Evolutionary conservation across 441 rosid genomes (phyloP), one percentile per base, ranked within the genome.

Genomic region (Gossypium trilobum): DNA sequence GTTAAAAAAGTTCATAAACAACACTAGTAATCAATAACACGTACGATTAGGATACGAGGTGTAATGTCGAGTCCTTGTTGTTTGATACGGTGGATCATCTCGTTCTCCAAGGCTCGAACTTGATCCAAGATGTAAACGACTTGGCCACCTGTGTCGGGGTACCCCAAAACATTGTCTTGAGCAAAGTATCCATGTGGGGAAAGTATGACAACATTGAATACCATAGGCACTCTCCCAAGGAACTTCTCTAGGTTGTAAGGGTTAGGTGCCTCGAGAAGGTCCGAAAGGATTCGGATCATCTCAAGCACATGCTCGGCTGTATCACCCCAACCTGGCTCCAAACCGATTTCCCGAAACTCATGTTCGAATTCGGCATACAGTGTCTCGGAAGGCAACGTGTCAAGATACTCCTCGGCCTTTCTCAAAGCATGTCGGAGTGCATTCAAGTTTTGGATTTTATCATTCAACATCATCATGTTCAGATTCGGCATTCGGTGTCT

Each of bases 61-160:
- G 85, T 89, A 73, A 91, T 87, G 66, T 89, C 88, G 16, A 93
- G 96, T 58, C 97, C 98, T 84, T 91, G 98, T 62, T 90, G 89
- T 77, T 91, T 89, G 31, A 93, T 88, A 7, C 98, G 95, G 27
- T 74, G 86, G 48, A 93, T 90, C 97, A 93, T 91, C 82, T 93
- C 98, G 0, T 76, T 84, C 78, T 93, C 98, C 77, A 93, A 42
- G 31, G 98, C 98, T 68, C 98, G 98, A 42, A 93, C 97, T 89
- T 93, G 98, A 85, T 93, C 98, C 86, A 93, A 82, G 81, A 93
- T 93, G 78, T 93, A 93, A 17, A 93, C 98, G 56, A 91, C 98
- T 92, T 94, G 98, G 77, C 98, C 98, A 68, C 98, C 98, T 0
- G 98, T 94, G 74, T 94, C 98, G 9, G 98, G 98, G 84, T 91